Base-by-base conservation (phyloP, 805 yeast species). In the Nakazawaea ernobii region DNA sequence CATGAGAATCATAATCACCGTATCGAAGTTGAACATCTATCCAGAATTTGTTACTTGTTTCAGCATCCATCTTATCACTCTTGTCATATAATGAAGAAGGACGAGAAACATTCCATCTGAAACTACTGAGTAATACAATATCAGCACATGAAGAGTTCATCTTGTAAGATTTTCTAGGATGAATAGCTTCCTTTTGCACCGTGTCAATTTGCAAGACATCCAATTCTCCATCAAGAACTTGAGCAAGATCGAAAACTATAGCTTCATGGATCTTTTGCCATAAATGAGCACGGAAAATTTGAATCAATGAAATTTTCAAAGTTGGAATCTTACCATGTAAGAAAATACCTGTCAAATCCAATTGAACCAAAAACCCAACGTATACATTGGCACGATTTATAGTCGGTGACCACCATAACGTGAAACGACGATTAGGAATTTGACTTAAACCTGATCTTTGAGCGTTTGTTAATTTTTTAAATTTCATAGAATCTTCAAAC, bases 361-460 rank as follows among this genome's bases (percentile, higher is more conserved):
- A 72, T 62, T 94, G 99, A 28, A 94, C 99, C 59, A 91, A 73
- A 69, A 94, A 94, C 27, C 99, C 99, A 49, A 94, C 97, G 60
- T 94, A 94, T 26, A 94, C 98, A 60, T 94, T 94, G 6, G 99
- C 99, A 53, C 99, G 78, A 59, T 94, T 94, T 57, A 94, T 94
- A 0, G 99, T 94, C 6, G 99, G 99, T 0, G 97, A 90, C 99
- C 99, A 94, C 99, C 99, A 94, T 29, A 94, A 69, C 0, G 99
- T 94, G 61, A 94, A 94, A 40, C 99, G 77, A 62, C 99, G 83
- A 61, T 94, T 94, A 3, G 99, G 99, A 59, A 94, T 92, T 68
- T 94, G 99, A 59, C 95, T 87, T 54, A 94, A 75, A 61, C 99
- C 99, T 4, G 97, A 84, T 59, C 99, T 74, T 70, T 94, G 99